Percentiles rank a stretch among this genome's conserved stretches.
These are phyloP conservation scores for Pseudocercospora cruenta DNA, from an alignment of 2,329 filamentous ascomycete genomes.

Conservation along the genomic window DNA sequence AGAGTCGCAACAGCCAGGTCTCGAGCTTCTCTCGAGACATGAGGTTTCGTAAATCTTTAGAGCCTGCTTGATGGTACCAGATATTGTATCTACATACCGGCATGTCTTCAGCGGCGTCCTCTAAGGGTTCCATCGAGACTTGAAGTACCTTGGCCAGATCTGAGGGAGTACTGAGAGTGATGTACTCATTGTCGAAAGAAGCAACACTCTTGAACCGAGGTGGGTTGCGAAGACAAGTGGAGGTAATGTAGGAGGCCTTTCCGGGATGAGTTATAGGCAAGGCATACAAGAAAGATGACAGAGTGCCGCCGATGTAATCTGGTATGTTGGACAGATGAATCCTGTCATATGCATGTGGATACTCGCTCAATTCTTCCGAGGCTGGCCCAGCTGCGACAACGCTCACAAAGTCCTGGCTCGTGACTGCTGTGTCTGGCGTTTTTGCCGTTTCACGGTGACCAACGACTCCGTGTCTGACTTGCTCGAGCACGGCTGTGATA, in stretches of 20 bases:
- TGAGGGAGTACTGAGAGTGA: neutral
- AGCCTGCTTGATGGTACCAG: slow-evolving; percentile 1
- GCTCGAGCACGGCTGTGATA: slow-evolving; percentile 19
- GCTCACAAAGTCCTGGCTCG: too few species aligned
- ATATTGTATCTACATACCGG: neutral
- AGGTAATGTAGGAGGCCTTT: slow-evolving; percentile 9
- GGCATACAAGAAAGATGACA: slow-evolving; percentile 7
- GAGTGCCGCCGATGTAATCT: slow-evolving; percentile 18
- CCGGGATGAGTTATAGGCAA: slow-evolving; percentile 4
- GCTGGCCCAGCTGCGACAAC: neutral
- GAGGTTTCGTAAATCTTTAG: neutral
- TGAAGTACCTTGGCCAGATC: slow-evolving; percentile 16
- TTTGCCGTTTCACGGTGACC: neutral
- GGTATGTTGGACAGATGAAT: slow-evolving; percentile 23
- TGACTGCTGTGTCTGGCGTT: too few species aligned
- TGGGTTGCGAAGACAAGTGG: slow-evolving; percentile 15
- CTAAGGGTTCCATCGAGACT: neutral
- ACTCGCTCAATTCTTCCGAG: neutral
- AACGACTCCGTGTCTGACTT: slow-evolving; percentile 16
- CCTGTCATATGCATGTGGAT: slow-evolving; percentile 16
- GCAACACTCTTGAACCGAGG: slow-evolving; percentile 6
- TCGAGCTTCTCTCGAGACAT: slow-evolving; percentile 2
- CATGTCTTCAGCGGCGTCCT: neutral
- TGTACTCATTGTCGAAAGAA: slow-evolving; percentile 18
- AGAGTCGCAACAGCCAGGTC: slow-evolving; percentile 17